Evolutionary conservation across 306 rosid species (phyloP).

Genomic region (Corylus avellana): DNA sequence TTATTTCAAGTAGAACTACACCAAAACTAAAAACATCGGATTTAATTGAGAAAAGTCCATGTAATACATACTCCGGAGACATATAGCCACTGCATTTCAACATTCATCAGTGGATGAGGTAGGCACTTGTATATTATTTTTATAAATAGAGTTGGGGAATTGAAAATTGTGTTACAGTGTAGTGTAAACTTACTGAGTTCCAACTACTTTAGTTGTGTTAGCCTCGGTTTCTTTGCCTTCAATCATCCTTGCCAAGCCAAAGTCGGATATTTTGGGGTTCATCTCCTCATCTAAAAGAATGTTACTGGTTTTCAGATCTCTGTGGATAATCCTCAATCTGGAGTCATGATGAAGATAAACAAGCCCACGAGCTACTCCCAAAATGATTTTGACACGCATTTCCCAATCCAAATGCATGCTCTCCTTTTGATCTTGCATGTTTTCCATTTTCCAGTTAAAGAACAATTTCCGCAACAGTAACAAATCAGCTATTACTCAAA

Average conservation of each 20-base stretch:
- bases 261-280: constrained; percentile 29
- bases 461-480: background rate
- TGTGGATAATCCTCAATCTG: constrained; percentile 25
- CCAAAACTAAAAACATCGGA: constrained; percentile 64
- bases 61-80: constrained; percentile 48
- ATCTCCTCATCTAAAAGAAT: constrained; percentile 13
- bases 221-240: constrained; percentile 17
- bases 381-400: constrained; percentile 12
- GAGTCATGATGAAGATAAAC: constrained; percentile 36
- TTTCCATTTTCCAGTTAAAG: background rate
- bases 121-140: background rate
- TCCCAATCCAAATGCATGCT: background rate
- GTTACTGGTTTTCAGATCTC: constrained; percentile 31
- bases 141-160: background rate
- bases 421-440: constrained; percentile 3
- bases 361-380: constrained; percentile 19
- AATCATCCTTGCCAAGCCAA: constrained; percentile 29
- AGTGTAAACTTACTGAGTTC: background rate
- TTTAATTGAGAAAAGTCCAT: constrained; percentile 45
- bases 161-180: background rate
- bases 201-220: constrained; percentile 16
- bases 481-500: background rate
- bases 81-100: constrained; percentile 45
- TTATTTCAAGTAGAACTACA: constrained; percentile 46
- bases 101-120: background rate